Conservation (phyloP, 805 yeast species). For the Metschnikowia kunwiensis region DNA sequence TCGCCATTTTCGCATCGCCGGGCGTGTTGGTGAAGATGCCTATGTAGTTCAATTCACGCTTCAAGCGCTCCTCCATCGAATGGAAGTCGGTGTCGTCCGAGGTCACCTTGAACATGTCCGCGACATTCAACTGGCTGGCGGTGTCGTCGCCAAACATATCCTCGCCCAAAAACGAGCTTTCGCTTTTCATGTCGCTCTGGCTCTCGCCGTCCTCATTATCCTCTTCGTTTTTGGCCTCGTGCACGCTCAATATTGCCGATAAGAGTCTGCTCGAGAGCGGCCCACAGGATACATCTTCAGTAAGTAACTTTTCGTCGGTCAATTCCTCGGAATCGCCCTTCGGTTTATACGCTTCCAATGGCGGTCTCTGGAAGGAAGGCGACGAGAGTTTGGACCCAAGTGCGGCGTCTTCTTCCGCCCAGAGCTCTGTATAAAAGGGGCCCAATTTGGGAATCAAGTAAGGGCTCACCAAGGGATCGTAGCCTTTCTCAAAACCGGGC, state of each 20-base stretch:
- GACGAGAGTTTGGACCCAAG: constrained; percentile 44
- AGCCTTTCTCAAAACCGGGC: constrained; percentile 44
- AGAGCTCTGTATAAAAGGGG: constrained; percentile 71
- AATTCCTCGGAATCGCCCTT: constrained; percentile 58
- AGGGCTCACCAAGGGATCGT: constrained; percentile 69
- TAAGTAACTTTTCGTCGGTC: constrained; percentile 60
- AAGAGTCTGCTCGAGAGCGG: constrained; percentile 82
- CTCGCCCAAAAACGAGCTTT: constrained; percentile 12
- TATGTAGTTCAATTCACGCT: constrained; percentile 82
- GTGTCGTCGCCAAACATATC: constrained; percentile 30
- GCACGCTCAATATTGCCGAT: constrained; percentile 67
- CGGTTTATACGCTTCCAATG: constrained; percentile 47
- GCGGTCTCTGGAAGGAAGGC: constrained; percentile 44
- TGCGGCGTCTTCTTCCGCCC: constrained; percentile 78
- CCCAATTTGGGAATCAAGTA: constrained; percentile 84
- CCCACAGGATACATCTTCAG: constrained; percentile 81
- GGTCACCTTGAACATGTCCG: constrained; percentile 39
- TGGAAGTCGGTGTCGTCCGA: constrained; percentile 62
- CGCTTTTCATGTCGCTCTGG: constrained; percentile 14
- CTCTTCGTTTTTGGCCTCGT: constrained; percentile 19
- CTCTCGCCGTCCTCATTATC: constrained; percentile 20
- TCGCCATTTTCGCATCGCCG: constrained; percentile 24
- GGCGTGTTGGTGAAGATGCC: constrained; percentile 76
- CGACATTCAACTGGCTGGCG: constrained; percentile 34
- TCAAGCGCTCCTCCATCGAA: constrained; percentile 81